These are phyloP conservation scores for Lipomyces oligophaga DNA, from an alignment of 805 yeast genomes.

Conservation along the genomic window DNA sequence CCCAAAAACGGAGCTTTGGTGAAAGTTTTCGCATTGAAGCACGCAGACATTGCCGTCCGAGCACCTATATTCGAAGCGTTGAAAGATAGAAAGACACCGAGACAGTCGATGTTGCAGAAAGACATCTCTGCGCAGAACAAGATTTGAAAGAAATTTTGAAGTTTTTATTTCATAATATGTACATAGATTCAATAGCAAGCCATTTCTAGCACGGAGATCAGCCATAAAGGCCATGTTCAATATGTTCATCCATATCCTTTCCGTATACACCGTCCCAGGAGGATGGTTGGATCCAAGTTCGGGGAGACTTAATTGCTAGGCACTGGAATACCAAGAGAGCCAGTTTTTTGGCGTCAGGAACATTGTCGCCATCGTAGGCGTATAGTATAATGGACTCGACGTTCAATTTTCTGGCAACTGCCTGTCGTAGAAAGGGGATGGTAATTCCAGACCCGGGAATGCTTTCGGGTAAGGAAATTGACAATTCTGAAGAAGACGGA, in stretches of 20 bases:
- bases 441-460: constrained; percentile 39
- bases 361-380: constrained; percentile 90
- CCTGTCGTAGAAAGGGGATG: constrained; percentile 30
- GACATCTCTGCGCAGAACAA: too few species aligned
- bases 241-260: constrained; percentile 57
- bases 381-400: constrained; percentile 50
- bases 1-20: constrained; percentile 33
- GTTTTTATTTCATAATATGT: too few species aligned
- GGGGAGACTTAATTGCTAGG: constrained; percentile 28
- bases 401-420: constrained; percentile 1
- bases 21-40: constrained; percentile 31
- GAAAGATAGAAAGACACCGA: constrained; percentile 2
- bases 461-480: constrained; percentile 15
- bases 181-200: not conserved
- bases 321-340: constrained; percentile 42
- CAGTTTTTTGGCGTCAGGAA: constrained; percentile 58
- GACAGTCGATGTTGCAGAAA: too few species aligned
- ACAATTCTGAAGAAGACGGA: not conserved
- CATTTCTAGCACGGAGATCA: constrained; percentile 30
- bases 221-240: constrained; percentile 75
- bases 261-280: constrained; percentile 91
- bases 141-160: too few species aligned
- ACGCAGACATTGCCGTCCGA: constrained; percentile 32
- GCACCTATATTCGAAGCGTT: constrained; percentile 15
- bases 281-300: constrained; percentile 52